Base-by-base conservation (phyloP, 1,139 yeast genomes). In the Hyphopichia buzzinii region DNA sequence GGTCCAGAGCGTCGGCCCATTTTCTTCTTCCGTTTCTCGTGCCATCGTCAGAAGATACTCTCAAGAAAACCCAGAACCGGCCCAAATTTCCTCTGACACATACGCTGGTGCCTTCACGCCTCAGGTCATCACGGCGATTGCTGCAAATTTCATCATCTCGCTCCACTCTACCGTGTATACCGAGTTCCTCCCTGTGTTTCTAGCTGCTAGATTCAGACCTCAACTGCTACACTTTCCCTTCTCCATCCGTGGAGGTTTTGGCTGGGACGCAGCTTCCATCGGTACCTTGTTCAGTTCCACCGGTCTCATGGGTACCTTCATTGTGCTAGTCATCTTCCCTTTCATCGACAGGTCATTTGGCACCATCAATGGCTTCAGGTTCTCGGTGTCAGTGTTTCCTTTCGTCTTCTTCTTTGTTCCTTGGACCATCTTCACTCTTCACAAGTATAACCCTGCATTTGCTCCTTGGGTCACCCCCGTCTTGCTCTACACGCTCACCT, bases 131-230 rank as follows among this genome's bases (percentile, higher is more conserved):
- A 47, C 55, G 30, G 67, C 76, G 4, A 64, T 74, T 30, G 34
- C 59, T n/a, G 64, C 69, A 26, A 69, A 68, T 47, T 17, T 47
- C 30, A 31, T 47, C 24, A 39, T 44, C 27, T 41, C 47, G 8
- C 60, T 77, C 40, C 83, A 77, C 48, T 54, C 66, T n/a, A 61
- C 75, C 13, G 74, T 77, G 7, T 77, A 66, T 51, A 68, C 67
- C 34, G 85, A 81, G 52, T 77, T 81, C 42, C 56, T 79, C 31
- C 85, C 87, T 8, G 75, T 81, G 4, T 74, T 76, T 39, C 56
- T 79, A 16, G 81, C 84, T 0, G 64, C 79, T 12, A 61, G 67
- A 29, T 59, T 74, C 33, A 59, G 52, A 26, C 54, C 55, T 1
- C 52, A 52, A 8, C 43, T 54, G 15, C 48, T 78, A 14, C 47